Evolutionary conservation across 768 basidiomycete genomes (phyloP), one percentile per base, ranked within the genome.

Genomic region (Terana coerulea): DNA sequence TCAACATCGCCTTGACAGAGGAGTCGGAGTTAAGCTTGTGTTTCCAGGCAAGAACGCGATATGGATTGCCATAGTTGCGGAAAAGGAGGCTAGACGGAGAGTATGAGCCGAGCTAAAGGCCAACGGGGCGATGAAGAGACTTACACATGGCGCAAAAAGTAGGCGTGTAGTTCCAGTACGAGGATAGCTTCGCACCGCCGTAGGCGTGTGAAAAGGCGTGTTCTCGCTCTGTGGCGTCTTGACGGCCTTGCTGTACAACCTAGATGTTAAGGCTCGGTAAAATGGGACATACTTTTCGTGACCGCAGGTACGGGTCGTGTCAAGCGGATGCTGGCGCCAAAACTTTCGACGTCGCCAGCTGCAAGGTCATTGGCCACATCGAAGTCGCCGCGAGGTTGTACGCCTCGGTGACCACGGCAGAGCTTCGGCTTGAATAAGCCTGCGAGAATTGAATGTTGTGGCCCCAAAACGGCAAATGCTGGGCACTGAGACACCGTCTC

Each of bases 311-410:
- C 95, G 84, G 68, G 98, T 85, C 48, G 95, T 95, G 62, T 98
- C 95, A 52, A 98, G 86, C 52, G 98, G 81, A 60, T 95, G 91
- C 42, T 98, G 82, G 95, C 98, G 48, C 95, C 95, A 34, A 98
- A 78, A 8, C 86, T 95, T 61, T 98, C 95, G 43, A 98, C 95
- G 64, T 98, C 95, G 45, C 91, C 94, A 0, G 95, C 98, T n/a
- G n/a, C n/a, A n/a, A n/a, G n/a, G 74, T 98, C 98, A 71, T 98
- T 95, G 22, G 95, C 91, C 92, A 98, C 95, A 70, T 98, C 95
- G 69, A 98, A 98, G 24, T 95, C 14, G 95, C 95, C 37, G 93
- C 95, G 47, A 98, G 86, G 70, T 98, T 98, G 81, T 97, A 98
- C 54, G 98, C 86, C 72, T 98, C 95, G 19, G 92, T 86, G 2